Conservation (phyloP, 192 early-diverging fungal species). For the Coemansia sp. region DNA sequence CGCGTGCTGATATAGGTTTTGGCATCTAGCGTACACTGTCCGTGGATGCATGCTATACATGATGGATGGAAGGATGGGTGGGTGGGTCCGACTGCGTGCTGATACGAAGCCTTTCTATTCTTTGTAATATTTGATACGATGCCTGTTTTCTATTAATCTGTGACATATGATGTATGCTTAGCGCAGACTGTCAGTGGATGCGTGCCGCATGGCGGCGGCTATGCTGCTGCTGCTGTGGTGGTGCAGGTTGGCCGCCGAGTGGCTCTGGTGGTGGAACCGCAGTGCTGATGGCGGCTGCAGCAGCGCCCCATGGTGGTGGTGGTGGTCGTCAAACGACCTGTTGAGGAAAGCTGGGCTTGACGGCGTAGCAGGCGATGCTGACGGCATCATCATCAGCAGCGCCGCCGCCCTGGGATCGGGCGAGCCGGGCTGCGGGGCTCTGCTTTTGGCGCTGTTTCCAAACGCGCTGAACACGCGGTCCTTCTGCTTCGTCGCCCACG, state of each 20-base stretch:
- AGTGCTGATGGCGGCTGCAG: constrained; percentile 24
- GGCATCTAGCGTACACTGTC: neutral
- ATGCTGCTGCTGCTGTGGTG: constrained; percentile 1
- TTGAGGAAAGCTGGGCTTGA: neutral
- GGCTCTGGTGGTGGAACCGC: constrained; percentile 37
- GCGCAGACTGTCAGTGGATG: constrained; percentile 13
- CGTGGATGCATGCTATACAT: too few relatives aligned
- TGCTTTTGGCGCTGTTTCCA: constrained; percentile 10
- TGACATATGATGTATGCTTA: neutral
- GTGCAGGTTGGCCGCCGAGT: constrained; percentile 19
- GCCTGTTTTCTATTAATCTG: too few relatives aligned
- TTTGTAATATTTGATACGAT: too few relatives aligned
- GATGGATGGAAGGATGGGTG: too few relatives aligned
- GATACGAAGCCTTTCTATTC: too few relatives aligned
- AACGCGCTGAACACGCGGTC: constrained; percentile 42
- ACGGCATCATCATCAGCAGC: neutral
- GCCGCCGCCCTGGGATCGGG: neutral
- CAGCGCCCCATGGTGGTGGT: neutral
- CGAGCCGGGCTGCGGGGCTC: neutral
- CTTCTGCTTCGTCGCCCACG: constrained; percentile 43
- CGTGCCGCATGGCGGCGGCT: neutral
- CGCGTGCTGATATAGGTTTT: constrained; percentile 19
- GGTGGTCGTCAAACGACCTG: constrained; percentile 7
- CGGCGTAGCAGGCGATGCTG: constrained; percentile 8
- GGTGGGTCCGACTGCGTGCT: too few relatives aligned